These are phyloP conservation scores for Eucalyptus polybractea DNA, from an alignment of 345 rosid species.

Conservation along the genomic window DNA sequence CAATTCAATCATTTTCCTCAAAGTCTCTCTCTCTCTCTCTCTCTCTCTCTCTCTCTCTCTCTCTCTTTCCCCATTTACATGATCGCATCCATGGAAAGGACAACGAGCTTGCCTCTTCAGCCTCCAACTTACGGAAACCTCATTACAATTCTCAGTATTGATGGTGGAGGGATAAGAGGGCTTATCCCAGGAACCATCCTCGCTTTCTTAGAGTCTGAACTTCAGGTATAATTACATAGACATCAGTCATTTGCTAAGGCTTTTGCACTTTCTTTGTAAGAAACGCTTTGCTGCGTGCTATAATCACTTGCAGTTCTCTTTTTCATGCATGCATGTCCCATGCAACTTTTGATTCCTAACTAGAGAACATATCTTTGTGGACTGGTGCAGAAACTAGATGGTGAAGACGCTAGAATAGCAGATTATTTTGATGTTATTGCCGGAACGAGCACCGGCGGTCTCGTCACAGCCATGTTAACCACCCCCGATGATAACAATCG, in stretches of 20 bases:
- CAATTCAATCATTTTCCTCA: background rate
- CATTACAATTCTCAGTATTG: conserved; percentile 28
- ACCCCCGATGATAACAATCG: too few relatives aligned
- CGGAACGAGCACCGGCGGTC: conserved; percentile 50
- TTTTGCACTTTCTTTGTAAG: background rate
- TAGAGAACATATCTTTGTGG: background rate
- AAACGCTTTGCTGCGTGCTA: background rate
- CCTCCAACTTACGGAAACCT: conserved; percentile 17
- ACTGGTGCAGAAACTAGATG: conserved; percentile 29
- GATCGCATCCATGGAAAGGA: background rate
- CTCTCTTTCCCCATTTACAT: background rate
- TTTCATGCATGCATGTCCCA: background rate
- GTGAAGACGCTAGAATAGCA: conserved; percentile 32
- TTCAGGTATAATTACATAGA: conserved; percentile 9
- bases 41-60: background rate
- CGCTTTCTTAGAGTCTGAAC: conserved; percentile 12
- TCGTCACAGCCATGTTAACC: conserved; percentile 17
- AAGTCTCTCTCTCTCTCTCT: background rate
- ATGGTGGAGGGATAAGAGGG: conserved; percentile 38
- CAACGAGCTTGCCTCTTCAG: background rate
- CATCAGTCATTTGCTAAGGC: background rate
- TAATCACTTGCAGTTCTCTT: background rate
- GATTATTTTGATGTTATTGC: conserved; percentile 45
- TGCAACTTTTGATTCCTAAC: background rate
- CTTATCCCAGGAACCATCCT: conserved; percentile 24